Evolutionary conservation across 2,329 filamentous ascomycete species (phyloP), one percentile per base, ranked within the genome.

Genomic region (Cladosporium oxysporum): DNA sequence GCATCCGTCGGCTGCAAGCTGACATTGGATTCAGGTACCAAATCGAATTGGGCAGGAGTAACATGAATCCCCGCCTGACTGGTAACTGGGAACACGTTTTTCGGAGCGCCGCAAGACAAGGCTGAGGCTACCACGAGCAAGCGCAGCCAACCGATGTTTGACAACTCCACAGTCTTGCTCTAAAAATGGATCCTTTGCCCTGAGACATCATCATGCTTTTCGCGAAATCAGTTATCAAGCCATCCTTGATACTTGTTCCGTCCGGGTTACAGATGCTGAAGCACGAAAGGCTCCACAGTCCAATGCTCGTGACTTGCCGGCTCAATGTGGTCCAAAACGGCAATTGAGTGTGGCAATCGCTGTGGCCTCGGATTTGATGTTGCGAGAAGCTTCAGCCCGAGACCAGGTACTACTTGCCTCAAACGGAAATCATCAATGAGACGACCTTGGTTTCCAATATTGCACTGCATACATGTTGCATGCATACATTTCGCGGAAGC

Each of bases 121-220:
- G 50, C 50, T 63, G 61, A 55, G 50, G 35, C 50, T 29, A 47
- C 61, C 61, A 63, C 61, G 61, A 63, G 35, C 61, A 21, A 63
- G 61, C 26, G 61, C 61, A 63, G 50, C 61, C 61, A 63, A 26
- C 35, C 61, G 61, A 29, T 57, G 23, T 8, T n/a, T 57, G 21
- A 41, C 33, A 28, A 21, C 50, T n/a, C 53, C 26, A 44, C 26
- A 44, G 50, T 44, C 50, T 57, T 23, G 41, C 49, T 57, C 61
- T 63, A 63, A 41, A 37, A 31, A 26, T 57, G 61, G 61, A 18
- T 28, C 18, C 7, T 11, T 28, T 21, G 18, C 33, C 26, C 29
- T 26, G 23, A 28, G 35, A 28, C 50, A 33, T 57, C 61, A 57
- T 21, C 8, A 26, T 28, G 29, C 28, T 11, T 47, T 31, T 21